These are phyloP conservation scores for Bassia scoparia DNA, from an alignment of 148 eudicot genomes.

Conservation along the genomic window DNA sequence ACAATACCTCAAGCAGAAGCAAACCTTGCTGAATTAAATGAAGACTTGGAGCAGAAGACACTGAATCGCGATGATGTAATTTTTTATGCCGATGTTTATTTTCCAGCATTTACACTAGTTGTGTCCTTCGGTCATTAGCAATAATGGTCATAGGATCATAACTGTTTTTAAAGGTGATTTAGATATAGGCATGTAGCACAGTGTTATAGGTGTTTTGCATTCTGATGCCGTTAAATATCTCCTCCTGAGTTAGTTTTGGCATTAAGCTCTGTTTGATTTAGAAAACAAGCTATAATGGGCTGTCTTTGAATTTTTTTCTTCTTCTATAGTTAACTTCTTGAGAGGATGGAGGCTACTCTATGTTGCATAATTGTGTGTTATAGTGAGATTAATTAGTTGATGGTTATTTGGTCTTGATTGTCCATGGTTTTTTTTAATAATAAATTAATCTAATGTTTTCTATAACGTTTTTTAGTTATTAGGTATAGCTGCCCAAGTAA, in stretches of 20 bases:
- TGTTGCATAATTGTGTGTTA: background rate
- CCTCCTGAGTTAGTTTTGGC: background rate
- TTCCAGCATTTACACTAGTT: slow-evolving; percentile 8
- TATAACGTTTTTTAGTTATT: slow-evolving; percentile 47
- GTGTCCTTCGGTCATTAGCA: too few species aligned
- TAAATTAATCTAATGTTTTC: slow-evolving; percentile 10
- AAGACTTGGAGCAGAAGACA: slow-evolving; percentile 70
- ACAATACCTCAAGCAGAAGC: slow-evolving; percentile 72
- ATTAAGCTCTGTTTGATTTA: background rate
- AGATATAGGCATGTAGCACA: background rate
- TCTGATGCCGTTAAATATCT: background rate
- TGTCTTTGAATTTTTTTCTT: background rate
- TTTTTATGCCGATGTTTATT: slow-evolving; percentile 9
- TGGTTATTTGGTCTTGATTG: background rate
- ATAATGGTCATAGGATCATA: background rate
- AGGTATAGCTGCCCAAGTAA: slow-evolving; percentile 80
- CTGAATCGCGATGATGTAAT: slow-evolving; percentile 94
- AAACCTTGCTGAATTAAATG: slow-evolving; percentile 54
- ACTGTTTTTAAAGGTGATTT: background rate
- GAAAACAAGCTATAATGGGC: background rate
- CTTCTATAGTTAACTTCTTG: background rate
- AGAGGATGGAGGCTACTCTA: background rate
- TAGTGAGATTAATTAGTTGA: background rate
- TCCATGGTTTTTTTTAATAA: background rate
- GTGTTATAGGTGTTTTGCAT: background rate